A percentile compares a stretch with the other conserved stretches of the same genome.
phyloP scores from a whole-genome alignment of 176 grass and related monocot genomes.

The Cocos nucifera region DNA sequence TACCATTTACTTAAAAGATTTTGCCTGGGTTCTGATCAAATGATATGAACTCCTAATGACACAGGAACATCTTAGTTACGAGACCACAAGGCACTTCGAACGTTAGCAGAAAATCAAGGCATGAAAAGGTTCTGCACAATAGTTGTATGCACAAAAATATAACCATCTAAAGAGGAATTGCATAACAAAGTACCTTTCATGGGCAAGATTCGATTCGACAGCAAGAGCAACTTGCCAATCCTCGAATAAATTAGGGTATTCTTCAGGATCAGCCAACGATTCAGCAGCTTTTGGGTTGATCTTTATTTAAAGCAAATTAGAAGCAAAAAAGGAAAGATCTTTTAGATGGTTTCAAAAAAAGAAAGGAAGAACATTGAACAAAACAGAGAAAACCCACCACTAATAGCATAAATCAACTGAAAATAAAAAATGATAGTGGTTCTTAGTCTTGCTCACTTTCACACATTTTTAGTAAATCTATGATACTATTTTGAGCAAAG shows the following conservation, averaged over 20 bases:
- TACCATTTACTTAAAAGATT: no score
- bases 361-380: conserved; percentile 1
- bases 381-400: not conserved
- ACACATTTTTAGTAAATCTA: not conserved
- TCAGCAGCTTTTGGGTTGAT: conserved; percentile 93
- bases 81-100: no score
- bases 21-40: no score
- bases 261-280: conserved; percentile 88
- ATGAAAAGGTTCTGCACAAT: not conserved
- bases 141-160: not conserved
- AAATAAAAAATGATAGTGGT: not conserved
- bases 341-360: conserved; percentile 2
- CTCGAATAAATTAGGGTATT: conserved; percentile 95
- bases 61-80: no score
- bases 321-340: no score
- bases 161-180: not conserved
- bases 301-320: conserved; percentile 18
- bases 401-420: conserved; percentile 4
- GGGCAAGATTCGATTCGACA: conserved; percentile 49
- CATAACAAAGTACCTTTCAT: conserved; percentile 13
- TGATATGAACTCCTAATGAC: no score
- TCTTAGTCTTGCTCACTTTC: no score
- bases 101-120: not conserved
- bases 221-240: conserved; percentile 87
- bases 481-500: not conserved